Conservation (phyloP, 345 rosid genomes). For the Eucalyptus erythrocorys region DNA sequence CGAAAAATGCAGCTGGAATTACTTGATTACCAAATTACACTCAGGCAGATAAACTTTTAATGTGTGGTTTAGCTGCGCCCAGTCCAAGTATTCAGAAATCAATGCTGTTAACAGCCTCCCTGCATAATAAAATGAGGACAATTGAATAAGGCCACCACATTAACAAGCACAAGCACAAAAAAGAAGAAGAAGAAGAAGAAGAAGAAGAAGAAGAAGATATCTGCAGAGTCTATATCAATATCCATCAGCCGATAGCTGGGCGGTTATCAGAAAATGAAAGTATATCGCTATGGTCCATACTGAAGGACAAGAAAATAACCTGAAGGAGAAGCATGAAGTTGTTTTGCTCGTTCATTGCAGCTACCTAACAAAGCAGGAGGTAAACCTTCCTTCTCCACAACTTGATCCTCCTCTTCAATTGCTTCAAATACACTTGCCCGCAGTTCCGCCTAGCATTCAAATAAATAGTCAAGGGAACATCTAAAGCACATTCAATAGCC, state of each 20-base stretch:
- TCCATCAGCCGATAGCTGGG: not conserved
- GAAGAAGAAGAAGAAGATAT: too few species aligned
- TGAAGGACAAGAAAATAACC: conserved; percentile 17
- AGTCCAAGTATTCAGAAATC: conserved; percentile 87
- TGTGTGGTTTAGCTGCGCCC: conserved; percentile 90
- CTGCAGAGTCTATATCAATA: not conserved
- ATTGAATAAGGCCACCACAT: not conserved
- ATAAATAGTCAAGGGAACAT: not conserved
- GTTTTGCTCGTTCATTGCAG: conserved; percentile 86
- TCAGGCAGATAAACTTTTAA: conserved; percentile 89
- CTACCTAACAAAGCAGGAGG: conserved; percentile 94
- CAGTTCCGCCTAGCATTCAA: conserved; percentile 68
- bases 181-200: too few species aligned
- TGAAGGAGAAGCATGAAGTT: conserved; percentile 91
- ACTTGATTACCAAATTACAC: conserved; percentile 89
- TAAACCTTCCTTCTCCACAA: conserved; percentile 61
- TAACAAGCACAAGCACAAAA: not conserved
- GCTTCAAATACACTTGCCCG: conserved; percentile 98
- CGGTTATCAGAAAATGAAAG: not conserved
- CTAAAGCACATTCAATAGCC: not conserved
- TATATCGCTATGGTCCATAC: not conserved
- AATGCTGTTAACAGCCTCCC: conserved; percentile 84
- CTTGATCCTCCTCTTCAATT: conserved; percentile 89
- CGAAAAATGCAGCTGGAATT: conserved; percentile 1
- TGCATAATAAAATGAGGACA: conserved; percentile 14